Conservation (phyloP, 2,329 filamentous ascomycete genomes). For the Penicillium expansum region DNA sequence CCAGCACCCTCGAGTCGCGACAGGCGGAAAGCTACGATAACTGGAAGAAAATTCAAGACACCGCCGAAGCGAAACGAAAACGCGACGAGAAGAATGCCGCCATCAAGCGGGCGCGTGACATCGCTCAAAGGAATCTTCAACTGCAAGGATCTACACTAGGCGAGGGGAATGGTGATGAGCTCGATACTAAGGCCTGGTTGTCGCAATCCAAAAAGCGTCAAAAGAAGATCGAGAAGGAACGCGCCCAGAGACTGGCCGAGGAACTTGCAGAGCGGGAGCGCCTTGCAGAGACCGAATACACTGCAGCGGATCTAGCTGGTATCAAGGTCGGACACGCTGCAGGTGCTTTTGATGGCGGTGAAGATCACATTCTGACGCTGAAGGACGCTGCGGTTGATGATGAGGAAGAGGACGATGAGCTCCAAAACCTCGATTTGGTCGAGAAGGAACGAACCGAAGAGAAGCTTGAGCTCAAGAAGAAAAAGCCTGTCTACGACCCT, state of each 20-base stretch:
- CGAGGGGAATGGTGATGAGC: conserved; percentile 64
- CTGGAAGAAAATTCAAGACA: conserved; percentile 63
- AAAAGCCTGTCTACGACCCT: conserved; percentile 83
- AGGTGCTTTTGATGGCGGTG: conserved; percentile 70
- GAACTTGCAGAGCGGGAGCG: conserved; percentile 76
- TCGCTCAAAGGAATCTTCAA: conserved; percentile 70
- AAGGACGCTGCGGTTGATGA: conserved; percentile 86
- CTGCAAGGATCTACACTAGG: conserved; percentile 82
- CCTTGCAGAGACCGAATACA: conserved; percentile 71
- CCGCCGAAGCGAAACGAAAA: conserved; percentile 68
- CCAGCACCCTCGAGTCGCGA: conserved; percentile 76
- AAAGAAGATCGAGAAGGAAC: conserved; percentile 77
- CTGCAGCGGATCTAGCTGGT: conserved; percentile 79
- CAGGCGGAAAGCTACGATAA: conserved; percentile 45
- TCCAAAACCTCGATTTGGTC: conserved; percentile 51
- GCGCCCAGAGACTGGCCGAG: conserved; percentile 67
- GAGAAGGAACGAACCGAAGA: conserved; percentile 53
- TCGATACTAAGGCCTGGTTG: conserved; percentile 84
- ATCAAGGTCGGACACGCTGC: conserved; percentile 90
- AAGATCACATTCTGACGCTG: conserved; percentile 89
- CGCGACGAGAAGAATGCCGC: conserved; percentile 78
- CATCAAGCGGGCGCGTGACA: conserved; percentile 83
- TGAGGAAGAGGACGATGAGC: conserved; percentile 84
- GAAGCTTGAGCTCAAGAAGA: conserved; percentile 82
- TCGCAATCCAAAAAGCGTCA: conserved; percentile 88